These are phyloP conservation scores for Hamigera avellanea DNA, from an alignment of 495 filamentous ascomycete genomes.

Conservation along the genomic window DNA sequence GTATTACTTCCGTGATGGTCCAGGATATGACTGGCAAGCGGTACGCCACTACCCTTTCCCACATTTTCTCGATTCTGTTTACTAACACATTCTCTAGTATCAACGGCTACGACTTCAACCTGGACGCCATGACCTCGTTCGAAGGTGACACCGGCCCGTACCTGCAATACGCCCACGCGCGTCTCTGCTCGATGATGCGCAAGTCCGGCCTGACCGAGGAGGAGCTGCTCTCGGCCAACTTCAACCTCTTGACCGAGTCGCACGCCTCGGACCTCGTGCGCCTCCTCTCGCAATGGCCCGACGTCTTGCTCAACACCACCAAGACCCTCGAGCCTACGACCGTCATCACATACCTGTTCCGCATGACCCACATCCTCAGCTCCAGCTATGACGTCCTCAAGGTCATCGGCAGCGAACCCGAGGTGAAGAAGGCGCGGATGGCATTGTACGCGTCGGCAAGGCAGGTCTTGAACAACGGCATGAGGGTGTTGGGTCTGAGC, in stretches of 20 bases:
- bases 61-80: background rate
- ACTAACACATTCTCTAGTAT: slow-evolving; percentile 31
- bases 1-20: slow-evolving; percentile 60
- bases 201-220: slow-evolving; percentile 33
- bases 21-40: slow-evolving; percentile 62
- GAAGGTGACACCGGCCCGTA: slow-evolving; percentile 63
- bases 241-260: slow-evolving; percentile 43
- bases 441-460: slow-evolving; percentile 72
- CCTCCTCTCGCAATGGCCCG: slow-evolving; percentile 49
- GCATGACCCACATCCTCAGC: slow-evolving; percentile 76
- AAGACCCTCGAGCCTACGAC: slow-evolving; percentile 56
- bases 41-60: slow-evolving; percentile 25
- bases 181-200: slow-evolving; percentile 51
- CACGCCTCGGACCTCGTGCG: slow-evolving; percentile 49
- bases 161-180: slow-evolving; percentile 58
- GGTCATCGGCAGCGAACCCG: slow-evolving; percentile 62
- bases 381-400: slow-evolving; percentile 73
- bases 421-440: slow-evolving; percentile 65
- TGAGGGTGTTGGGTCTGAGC: slow-evolving; percentile 68
- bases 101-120: slow-evolving; percentile 58
- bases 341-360: slow-evolving; percentile 74
- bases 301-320: slow-evolving; percentile 47
- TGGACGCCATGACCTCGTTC: slow-evolving; percentile 57
- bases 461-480: slow-evolving; percentile 71
- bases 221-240: slow-evolving; percentile 39